Evolutionary conservation across 2,329 filamentous ascomycete genomes (phyloP).

Genomic region (Fusarium sp.): DNA sequence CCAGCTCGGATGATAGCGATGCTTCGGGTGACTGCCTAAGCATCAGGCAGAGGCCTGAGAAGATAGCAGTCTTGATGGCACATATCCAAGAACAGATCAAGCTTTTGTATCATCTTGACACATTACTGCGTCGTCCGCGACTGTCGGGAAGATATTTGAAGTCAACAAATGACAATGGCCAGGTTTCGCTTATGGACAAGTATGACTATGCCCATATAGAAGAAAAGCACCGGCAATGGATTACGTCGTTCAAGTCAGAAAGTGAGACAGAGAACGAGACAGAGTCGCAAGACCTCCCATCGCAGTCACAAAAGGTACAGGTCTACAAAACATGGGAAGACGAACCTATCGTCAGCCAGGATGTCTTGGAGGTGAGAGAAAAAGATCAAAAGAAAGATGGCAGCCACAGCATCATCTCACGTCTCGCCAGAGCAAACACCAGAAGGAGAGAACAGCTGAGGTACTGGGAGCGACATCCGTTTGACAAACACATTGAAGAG

Average conservation of each 20-base stretch:
- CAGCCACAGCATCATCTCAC: background rate
- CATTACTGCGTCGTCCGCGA: background rate
- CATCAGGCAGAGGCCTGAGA: accelerated
- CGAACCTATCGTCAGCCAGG: accelerated
- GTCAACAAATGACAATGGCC: background rate
- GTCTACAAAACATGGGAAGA: background rate
- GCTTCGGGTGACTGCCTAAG: accelerated
- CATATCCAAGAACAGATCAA: background rate
- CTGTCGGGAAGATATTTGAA: background rate
- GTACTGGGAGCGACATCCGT: background rate
- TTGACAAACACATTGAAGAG: accelerated
- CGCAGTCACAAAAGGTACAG: no score
- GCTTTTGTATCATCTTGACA: background rate
- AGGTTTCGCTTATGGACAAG: accelerated
- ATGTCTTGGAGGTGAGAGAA: accelerated
- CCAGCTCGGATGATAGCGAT: background rate
- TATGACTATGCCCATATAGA: background rate
- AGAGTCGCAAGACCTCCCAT: no score
- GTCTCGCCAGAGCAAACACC: background rate
- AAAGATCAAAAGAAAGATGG: accelerated
- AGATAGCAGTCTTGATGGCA: background rate
- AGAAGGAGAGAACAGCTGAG: background rate
- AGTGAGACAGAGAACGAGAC: no score
- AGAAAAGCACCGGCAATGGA: background rate
- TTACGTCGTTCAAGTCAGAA: accelerated